These are phyloP conservation scores for Dendrobium officinale DNA, from an alignment of 106 monocot species.

Conservation along the genomic window DNA sequence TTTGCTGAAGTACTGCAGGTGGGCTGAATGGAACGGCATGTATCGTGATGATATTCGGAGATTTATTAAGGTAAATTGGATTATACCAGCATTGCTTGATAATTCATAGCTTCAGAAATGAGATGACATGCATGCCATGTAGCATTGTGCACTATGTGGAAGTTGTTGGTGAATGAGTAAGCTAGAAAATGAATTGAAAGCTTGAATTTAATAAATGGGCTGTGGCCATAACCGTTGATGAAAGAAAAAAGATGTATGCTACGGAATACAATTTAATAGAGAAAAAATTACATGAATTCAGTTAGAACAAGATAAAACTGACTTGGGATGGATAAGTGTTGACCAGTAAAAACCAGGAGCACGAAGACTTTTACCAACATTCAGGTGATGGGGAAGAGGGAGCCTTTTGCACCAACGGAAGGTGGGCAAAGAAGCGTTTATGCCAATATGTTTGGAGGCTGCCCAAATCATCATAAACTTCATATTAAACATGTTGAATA, in stretches of 20 bases:
- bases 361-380: neutral
- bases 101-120: conserved; percentile 2
- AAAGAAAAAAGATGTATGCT: neutral
- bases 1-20: conserved; percentile 43
- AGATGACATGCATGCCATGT: conserved; percentile 1
- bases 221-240: neutral
- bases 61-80: conserved; percentile 70
- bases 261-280: too few species aligned
- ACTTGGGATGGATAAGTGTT: neutral
- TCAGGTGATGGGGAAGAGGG: neutral
- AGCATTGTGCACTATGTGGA: neutral
- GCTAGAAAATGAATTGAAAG: neutral
- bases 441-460: too few species aligned
- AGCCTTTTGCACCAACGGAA: neutral
- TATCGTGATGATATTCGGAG: conserved; percentile 93
- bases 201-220: neutral
- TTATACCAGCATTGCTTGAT: conserved; percentile 8
- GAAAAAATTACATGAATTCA: too few species aligned
- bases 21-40: conserved; percentile 99
- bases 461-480: neutral
- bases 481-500: neutral
- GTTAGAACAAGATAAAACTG: too few species aligned
- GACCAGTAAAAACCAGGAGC: neutral
- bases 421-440: neutral
- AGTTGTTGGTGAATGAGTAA: neutral